Conservation (phyloP, 108 stramenopile species). For the Seminavis robusta region DNA sequence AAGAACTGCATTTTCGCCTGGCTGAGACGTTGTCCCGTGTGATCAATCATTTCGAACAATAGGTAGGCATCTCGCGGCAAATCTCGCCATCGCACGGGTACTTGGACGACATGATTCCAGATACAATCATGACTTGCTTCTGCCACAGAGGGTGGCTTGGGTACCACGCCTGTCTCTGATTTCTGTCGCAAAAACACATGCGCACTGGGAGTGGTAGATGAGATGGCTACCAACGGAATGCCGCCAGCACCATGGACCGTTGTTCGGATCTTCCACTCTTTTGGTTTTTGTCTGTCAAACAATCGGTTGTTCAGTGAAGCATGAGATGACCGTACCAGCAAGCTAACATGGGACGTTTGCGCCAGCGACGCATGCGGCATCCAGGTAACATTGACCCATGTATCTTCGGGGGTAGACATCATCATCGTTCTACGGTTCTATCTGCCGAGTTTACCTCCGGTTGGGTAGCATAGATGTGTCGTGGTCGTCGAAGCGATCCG, state of each 20-base stretch:
- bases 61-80: constrained; percentile 72
- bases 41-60: constrained; percentile 42
- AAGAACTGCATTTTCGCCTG: constrained; percentile 36
- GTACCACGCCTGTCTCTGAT: not conserved
- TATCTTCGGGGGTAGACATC: not conserved
- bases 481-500: no score
- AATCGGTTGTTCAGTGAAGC: constrained; percentile 5
- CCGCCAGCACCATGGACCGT: constrained; percentile 29
- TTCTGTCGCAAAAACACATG: not conserved
- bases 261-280: constrained; percentile 18
- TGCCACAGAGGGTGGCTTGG: constrained; percentile 13
- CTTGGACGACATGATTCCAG: constrained; percentile 30
- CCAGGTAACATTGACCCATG: constrained; percentile 50
- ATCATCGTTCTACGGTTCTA: not conserved
- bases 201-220: constrained; percentile 7
- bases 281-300: not conserved
- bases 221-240: constrained; percentile 21
- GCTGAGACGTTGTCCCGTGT: constrained; percentile 14
- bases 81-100: constrained; percentile 82
- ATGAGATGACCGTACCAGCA: constrained; percentile 32
- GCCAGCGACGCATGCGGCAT: constrained; percentile 55
- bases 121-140: constrained; percentile 25
- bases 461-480: no score
- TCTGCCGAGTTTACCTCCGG: no score
- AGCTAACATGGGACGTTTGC: constrained; percentile 42